phyloP scores from a whole-genome alignment of 139 green algal species.

The Pleodorina starrii region DNA sequence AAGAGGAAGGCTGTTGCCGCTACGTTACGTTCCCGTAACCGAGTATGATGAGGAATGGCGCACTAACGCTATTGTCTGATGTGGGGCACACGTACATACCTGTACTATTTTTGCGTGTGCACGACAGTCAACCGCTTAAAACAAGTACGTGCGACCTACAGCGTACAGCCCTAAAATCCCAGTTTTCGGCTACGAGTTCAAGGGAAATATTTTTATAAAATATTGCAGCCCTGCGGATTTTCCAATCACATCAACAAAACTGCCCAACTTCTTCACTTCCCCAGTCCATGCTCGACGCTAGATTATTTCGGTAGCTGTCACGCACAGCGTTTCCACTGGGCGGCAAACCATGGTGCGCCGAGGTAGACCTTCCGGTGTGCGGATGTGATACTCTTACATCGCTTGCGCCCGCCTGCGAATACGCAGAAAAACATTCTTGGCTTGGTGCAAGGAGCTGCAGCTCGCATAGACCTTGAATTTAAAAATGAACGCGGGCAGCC shows the following conservation, averaged over 20 bases:
- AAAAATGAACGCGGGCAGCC: constrained; percentile 64
- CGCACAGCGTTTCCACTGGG: neutral
- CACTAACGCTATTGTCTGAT: no score
- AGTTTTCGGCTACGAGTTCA: no score
- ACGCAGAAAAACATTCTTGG: constrained; percentile 73
- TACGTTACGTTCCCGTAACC: no score
- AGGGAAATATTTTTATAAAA: no score
- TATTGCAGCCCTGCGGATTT: no score
- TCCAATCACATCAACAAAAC: no score
- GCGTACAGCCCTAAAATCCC: no score
- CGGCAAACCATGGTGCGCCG: constrained; percentile 12
- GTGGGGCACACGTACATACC: no score
- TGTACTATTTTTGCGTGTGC: no score
- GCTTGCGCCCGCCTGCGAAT: neutral
- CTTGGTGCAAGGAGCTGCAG: constrained; percentile 65
- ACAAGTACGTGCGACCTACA: no score
- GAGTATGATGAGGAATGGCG: no score
- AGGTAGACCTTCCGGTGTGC: neutral
- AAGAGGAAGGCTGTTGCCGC: no score
- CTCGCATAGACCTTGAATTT: constrained; percentile 68
- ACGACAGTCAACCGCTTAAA: neutral
- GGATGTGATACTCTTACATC: neutral
- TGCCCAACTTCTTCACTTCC: constrained; percentile 1
- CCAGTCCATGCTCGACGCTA: neutral
- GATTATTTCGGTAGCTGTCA: neutral